Evolutionary conservation across 495 filamentous ascomycete genomes (phyloP).

Genomic region (Oidiodendron maius): DNA sequence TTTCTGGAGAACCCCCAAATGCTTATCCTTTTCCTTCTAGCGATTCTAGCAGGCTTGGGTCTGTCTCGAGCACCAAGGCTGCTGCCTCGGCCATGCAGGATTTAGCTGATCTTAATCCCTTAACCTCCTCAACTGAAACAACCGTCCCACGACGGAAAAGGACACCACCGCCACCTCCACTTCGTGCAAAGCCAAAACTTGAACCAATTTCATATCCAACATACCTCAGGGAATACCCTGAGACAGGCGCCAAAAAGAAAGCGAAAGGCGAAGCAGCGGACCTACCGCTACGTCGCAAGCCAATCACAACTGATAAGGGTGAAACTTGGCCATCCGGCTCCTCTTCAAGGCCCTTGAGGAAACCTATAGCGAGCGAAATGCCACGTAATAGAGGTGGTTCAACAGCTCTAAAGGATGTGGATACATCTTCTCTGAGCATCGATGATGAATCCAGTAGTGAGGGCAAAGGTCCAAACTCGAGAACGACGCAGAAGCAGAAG

Average conservation of each 20-base stretch:
- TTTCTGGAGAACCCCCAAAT: constrained; percentile 8
- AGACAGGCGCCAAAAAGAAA: constrained; percentile 16
- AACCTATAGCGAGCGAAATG: constrained; percentile 23
- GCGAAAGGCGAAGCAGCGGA: constrained; percentile 12
- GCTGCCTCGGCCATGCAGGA: constrained; percentile 11
- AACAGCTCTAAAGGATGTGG: constrained; percentile 18
- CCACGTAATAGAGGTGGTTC: constrained; percentile 21
- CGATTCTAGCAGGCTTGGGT: constrained; percentile 17
- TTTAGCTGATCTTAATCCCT: constrained; percentile 15
- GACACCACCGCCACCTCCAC: constrained; percentile 30
- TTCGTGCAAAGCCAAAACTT: constrained; percentile 30
- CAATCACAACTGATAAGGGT: constrained; percentile 2
- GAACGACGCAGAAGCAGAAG: constrained; percentile 13
- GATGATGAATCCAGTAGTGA: constrained; percentile 33
- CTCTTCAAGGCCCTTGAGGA: constrained; percentile 11
- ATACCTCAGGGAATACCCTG: constrained; percentile 25
- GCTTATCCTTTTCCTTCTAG: constrained; percentile 23
- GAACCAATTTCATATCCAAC: constrained; percentile 23
- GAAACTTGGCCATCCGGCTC: not conserved
- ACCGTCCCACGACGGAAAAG: constrained; percentile 15
- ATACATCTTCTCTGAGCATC: constrained; percentile 28
- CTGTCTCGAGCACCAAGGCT: constrained; percentile 15
- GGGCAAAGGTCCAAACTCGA: constrained; percentile 6
- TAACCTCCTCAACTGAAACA: constrained; percentile 6
- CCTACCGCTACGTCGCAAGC: constrained; percentile 16